Percentiles rank a stretch among this genome's conserved stretches.
phyloP scores from a whole-genome alignment of 2,329 filamentous ascomycete species.

The Nemania diffusa region DNA sequence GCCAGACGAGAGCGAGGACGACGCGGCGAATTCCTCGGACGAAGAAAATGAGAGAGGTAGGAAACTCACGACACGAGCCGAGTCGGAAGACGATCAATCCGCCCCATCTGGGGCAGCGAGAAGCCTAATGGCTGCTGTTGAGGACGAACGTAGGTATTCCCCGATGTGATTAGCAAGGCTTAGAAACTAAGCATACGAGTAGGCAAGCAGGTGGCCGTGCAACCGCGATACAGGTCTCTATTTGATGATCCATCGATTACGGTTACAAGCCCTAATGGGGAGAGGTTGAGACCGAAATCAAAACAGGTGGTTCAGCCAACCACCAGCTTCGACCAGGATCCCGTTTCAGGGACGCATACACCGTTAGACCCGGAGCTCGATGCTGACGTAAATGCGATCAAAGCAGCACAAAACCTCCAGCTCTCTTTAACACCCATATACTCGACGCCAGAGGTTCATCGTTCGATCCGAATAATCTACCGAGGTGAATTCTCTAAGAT shows the following conservation, averaged over 20 bases:
- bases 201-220: slow-evolving; percentile 64
- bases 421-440: slow-evolving; percentile 84
- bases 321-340: slow-evolving; percentile 82
- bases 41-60: slow-evolving; percentile 74
- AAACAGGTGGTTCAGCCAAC: slow-evolving; percentile 73
- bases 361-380: slow-evolving; percentile 87
- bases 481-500: slow-evolving; percentile 85
- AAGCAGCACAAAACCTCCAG: slow-evolving; percentile 84
- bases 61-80: slow-evolving; percentile 63
- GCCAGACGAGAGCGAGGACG: slow-evolving; percentile 74
- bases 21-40: slow-evolving; percentile 63
- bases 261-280: slow-evolving; percentile 70
- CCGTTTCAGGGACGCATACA: slow-evolving; percentile 62
- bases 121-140: slow-evolving; percentile 77
- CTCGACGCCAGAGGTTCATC: slow-evolving; percentile 78
- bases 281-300: slow-evolving; percentile 67
- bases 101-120: slow-evolving; percentile 51
- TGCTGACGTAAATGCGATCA: slow-evolving; percentile 84
- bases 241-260: slow-evolving; percentile 74
- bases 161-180: background rate
- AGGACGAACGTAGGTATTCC: slow-evolving; percentile 76
- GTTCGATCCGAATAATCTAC: slow-evolving; percentile 88
- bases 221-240: slow-evolving; percentile 71
- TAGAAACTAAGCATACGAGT: slow-evolving; percentile 40
- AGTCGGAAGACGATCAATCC: slow-evolving; percentile 53